Percentiles rank a stretch among this genome's conserved stretches.
Evolutionary conservation across 2,329 filamentous ascomycete species (phyloP).

Genomic region (Graphiopsis chlorocephala): DNA sequence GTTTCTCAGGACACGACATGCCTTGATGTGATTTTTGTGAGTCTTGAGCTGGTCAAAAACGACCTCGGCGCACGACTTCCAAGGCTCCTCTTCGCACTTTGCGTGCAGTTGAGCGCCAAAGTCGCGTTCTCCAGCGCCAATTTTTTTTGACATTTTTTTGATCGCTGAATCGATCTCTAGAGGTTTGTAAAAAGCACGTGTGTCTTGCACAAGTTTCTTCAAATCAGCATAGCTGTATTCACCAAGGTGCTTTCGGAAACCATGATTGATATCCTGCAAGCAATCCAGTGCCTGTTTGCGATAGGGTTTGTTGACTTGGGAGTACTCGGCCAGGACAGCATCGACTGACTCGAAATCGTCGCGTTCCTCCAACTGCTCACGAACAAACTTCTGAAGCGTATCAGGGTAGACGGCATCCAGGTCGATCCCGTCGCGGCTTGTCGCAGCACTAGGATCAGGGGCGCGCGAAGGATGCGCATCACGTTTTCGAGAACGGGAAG

Average conservation of each 20-base stretch:
- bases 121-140: background rate
- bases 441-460: background rate
- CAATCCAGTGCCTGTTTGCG: background rate
- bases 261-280: background rate
- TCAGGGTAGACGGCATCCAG: conserved; percentile 7
- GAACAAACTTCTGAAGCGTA: conserved; percentile 6
- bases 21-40: background rate
- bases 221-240: conserved; percentile 1
- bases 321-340: background rate
- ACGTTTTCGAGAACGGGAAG: background rate
- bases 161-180: background rate
- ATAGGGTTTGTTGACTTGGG: background rate
- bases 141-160: background rate
- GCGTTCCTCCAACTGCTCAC: background rate
- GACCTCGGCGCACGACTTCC: background rate
- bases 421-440: background rate
- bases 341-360: conserved; percentile 6
- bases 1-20: background rate
- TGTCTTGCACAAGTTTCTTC: background rate
- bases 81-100: background rate
- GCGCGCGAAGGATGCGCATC: conserved; percentile 4
- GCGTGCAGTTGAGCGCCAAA: background rate
- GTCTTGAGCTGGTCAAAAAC: conserved; percentile 2
- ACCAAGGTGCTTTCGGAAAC: conserved; percentile 1
- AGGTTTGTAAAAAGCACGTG: background rate